A percentile compares a stretch with the other conserved stretches of the same genome.
These are phyloP conservation scores for Fraxinus platypoda DNA, from an alignment of 305 asterid genomes.

Conservation along the genomic window DNA sequence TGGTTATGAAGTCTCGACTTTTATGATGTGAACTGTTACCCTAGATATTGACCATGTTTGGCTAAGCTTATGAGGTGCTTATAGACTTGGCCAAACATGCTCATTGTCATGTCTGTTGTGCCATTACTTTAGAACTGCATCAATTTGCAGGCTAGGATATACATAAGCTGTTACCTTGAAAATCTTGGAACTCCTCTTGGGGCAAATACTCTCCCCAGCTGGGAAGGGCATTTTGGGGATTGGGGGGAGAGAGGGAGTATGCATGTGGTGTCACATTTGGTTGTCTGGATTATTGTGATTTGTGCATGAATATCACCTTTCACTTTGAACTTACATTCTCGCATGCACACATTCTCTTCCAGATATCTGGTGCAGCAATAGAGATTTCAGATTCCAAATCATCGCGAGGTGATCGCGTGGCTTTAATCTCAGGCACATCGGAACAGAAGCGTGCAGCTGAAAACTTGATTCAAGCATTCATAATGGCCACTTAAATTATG, in stretches of 20 bases:
- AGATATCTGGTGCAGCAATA: conserved; percentile 92
- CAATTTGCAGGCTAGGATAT: background rate
- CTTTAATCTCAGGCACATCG: conserved; percentile 73
- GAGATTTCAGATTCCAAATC: conserved; percentile 77
- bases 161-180: conserved; percentile 2
- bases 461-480: conserved; percentile 90
- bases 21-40: background rate
- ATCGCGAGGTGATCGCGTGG: conserved; percentile 86
- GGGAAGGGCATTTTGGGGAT: background rate
- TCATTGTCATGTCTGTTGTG: background rate
- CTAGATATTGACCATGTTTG: background rate
- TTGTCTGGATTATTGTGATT: conserved; percentile 8
- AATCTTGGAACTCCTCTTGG: conserved; percentile 24
- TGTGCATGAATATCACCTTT: background rate
- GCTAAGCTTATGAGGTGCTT: conserved; percentile 45
- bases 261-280: conserved; percentile 6
- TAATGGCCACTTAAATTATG: conserved; percentile 65
- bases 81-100: conserved; percentile 63
- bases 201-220: conserved; percentile 13
- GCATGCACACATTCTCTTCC: conserved; percentile 38
- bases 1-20: background rate
- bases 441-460: conserved; percentile 93
- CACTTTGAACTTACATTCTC: conserved; percentile 22
- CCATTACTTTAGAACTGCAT: background rate
- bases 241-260: background rate